Evolutionary conservation across 371 early-diverging fungal species (phyloP).

Genomic region (Mucor mucedo): DNA sequence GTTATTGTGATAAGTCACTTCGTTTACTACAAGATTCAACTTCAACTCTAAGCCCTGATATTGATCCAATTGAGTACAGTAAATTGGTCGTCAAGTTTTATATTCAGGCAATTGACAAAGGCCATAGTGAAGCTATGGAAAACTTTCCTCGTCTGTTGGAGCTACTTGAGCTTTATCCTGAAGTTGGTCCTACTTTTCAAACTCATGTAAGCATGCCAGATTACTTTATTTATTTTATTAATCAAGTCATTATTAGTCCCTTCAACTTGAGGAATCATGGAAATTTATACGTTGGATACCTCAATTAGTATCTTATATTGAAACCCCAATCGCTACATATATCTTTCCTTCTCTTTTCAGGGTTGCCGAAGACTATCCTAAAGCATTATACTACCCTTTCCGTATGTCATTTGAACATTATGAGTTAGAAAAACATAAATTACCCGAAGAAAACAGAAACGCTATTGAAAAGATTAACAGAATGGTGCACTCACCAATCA

Average conservation of each 20-base stretch:
- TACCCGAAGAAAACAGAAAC: slow-evolving; percentile 25
- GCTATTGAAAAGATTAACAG: slow-evolving; percentile 47
- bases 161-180: slow-evolving; percentile 62
- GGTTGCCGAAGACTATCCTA: slow-evolving; percentile 68
- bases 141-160: slow-evolving; percentile 75
- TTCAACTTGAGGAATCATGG: slow-evolving; percentile 54
- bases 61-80: slow-evolving; percentile 40
- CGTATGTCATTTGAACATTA: slow-evolving; percentile 75
- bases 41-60: slow-evolving; percentile 14
- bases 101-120: slow-evolving; percentile 53
- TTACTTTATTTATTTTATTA: not conserved
- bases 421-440: slow-evolving; percentile 36
- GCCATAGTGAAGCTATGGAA: slow-evolving; percentile 54
- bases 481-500: slow-evolving; percentile 49
- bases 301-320: slow-evolving; percentile 75
- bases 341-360: slow-evolving; percentile 48
- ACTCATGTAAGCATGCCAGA: slow-evolving; percentile 24
- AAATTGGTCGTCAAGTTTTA: slow-evolving; percentile 55
- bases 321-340: slow-evolving; percentile 43
- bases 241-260: slow-evolving; percentile 12
- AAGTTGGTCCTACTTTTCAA: slow-evolving; percentile 39
- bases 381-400: slow-evolving; percentile 72
- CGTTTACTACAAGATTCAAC: slow-evolving; percentile 15
- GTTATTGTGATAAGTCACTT: slow-evolving; percentile 45
- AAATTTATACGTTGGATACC: slow-evolving; percentile 80